Percentiles rank a stretch among this genome's conserved stretches.
phyloP scores from a whole-genome alignment of 1,284 basidiomycete genomes.

The Microbotryum lychnidis-dioicae region DNA sequence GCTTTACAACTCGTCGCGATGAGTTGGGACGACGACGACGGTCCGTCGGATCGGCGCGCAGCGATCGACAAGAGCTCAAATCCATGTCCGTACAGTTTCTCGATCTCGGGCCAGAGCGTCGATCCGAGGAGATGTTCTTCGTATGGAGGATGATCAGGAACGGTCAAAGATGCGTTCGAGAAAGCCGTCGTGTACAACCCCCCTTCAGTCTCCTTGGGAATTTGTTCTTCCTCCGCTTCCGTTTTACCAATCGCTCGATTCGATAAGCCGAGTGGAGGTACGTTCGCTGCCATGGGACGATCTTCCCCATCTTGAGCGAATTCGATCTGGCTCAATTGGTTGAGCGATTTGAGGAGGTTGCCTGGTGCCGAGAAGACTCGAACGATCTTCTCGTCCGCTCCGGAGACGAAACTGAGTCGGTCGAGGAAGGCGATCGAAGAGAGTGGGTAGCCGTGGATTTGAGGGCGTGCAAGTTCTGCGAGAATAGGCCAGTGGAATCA shows the following conservation, averaged over 20 bases:
- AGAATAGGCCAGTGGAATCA: not conserved
- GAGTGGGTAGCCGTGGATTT: conserved; percentile 90
- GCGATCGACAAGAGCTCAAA: conserved; percentile 83
- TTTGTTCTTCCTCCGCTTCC: not conserved
- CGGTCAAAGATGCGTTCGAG: conserved; percentile 2
- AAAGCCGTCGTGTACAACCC: conserved; percentile 47
- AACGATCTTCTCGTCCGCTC: conserved; percentile 85
- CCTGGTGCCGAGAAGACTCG: conserved; percentile 70
- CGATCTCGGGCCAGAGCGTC: conserved; percentile 92
- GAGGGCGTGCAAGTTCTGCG: conserved; percentile 65
- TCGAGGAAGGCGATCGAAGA: conserved; percentile 69
- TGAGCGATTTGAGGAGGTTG: too few species aligned
- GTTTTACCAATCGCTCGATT: conserved; percentile 52
- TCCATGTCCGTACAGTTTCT: conserved; percentile 96
- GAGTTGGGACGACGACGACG: conserved; percentile 56
- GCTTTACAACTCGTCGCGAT: conserved; percentile 92
- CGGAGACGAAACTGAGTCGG: conserved; percentile 68
- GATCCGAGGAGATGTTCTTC: conserved; percentile 60
- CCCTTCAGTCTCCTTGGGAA: not conserved
- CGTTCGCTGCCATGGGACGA: conserved; percentile 55
- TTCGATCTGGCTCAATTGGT: too few species aligned
- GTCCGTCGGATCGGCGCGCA: conserved; percentile 34
- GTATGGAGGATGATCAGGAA: conserved; percentile 41
- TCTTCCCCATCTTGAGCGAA: conserved; percentile 32
- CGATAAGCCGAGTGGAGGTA: conserved; percentile 67